A percentile compares a stretch with the other conserved stretches of the same genome.
Conservation (phyloP, 140 eudicot species). For the Flaveria floridana region DNA sequence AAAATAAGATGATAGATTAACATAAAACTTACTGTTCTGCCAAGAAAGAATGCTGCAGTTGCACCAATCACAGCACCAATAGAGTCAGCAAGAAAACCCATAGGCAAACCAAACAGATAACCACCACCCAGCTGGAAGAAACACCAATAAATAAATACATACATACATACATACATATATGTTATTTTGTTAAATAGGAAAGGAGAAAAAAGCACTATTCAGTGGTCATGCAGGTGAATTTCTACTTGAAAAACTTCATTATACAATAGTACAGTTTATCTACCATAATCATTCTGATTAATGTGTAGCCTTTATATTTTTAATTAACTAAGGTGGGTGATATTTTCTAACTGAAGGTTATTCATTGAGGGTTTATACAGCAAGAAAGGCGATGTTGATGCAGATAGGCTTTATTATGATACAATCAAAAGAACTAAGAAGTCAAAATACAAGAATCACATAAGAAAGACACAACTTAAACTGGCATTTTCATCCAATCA, state of each 20-base stretch:
- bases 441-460: neutral
- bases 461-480: neutral
- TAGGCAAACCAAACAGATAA: conserved; percentile 78
- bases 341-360: neutral
- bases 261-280: neutral
- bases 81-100: conserved; percentile 90
- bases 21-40: conserved; percentile 70
- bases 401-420: neutral
- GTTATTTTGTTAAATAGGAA: neutral
- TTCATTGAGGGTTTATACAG: neutral
- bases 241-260: neutral
- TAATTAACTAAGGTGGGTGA: neutral
- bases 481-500: neutral
- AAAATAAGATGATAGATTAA: neutral
- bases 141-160: conserved; percentile 4
- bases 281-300: neutral
- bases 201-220: neutral
- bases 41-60: conserved; percentile 73
- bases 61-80: conserved; percentile 83
- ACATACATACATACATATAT: neutral
- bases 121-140: conserved; percentile 86
- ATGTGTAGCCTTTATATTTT: neutral
- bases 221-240: conserved; percentile 3
- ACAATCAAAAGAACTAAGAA: neutral
- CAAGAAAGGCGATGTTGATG: conserved; percentile 2